Conservation (phyloP, 768 basidiomycete genomes). For the Phlegmacium glaucopus region DNA sequence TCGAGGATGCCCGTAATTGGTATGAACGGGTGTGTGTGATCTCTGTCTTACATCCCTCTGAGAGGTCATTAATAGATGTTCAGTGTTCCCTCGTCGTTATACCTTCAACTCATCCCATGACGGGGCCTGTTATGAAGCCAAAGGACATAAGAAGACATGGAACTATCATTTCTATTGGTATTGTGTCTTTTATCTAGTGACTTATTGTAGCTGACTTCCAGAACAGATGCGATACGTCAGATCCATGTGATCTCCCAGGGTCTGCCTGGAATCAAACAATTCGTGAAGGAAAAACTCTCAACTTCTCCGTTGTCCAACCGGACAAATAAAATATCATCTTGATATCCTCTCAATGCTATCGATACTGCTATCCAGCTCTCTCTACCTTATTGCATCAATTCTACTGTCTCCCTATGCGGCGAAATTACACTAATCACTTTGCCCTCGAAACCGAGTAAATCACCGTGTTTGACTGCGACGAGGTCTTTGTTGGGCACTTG, state of each 20-base stretch:
- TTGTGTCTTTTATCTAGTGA: slow-evolving; percentile 10
- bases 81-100: slow-evolving; percentile 74
- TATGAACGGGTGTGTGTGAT: slow-evolving; percentile 56
- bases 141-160: slow-evolving; percentile 63
- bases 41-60: background rate
- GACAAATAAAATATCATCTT: slow-evolving; percentile 9
- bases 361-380: background rate
- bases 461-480: slow-evolving; percentile 34
- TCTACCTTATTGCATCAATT: slow-evolving; percentile 11
- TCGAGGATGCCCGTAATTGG: slow-evolving; percentile 63
- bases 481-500: slow-evolving; percentile 31
- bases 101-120: slow-evolving; percentile 57
- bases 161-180: slow-evolving; percentile 60
- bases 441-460: slow-evolving; percentile 36
- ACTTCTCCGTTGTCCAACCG: slow-evolving; percentile 15
- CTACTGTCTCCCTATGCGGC: slow-evolving; percentile 17
- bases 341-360: background rate
- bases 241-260: slow-evolving; percentile 69
- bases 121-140: slow-evolving; percentile 35
- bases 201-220: background rate
- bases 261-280: slow-evolving; percentile 59
- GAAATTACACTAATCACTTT: slow-evolving; percentile 40
- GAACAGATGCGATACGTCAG: slow-evolving; percentile 65
- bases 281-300: slow-evolving; percentile 38
- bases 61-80: slow-evolving; percentile 3